These are phyloP conservation scores for Exobasidium rhododendri DNA, from an alignment of 1,284 basidiomycete species.

Conservation along the genomic window DNA sequence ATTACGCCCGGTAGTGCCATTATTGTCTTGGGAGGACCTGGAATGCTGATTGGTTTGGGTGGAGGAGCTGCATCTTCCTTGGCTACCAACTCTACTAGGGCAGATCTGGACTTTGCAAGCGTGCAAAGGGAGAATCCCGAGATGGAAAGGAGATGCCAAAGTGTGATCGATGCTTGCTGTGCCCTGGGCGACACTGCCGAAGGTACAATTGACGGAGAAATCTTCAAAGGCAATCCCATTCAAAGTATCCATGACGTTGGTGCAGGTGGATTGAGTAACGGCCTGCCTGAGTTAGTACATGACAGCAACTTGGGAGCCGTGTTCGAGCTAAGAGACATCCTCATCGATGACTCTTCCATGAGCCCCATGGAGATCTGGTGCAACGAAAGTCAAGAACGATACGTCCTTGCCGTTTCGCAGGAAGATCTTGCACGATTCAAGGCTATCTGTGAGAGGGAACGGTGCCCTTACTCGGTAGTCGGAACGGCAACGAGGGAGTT, in stretches of 20 bases:
- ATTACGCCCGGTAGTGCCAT: conserved; percentile 57
- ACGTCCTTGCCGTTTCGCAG: conserved; percentile 68
- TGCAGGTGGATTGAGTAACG: conserved; percentile 93
- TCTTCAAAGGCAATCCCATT: conserved; percentile 64
- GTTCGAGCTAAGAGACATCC: conserved; percentile 92
- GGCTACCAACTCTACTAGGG: conserved; percentile 64
- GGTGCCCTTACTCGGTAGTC: conserved; percentile 88
- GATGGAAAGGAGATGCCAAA: conserved; percentile 94
- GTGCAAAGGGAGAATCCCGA: conserved; percentile 98
- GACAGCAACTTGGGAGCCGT: conserved; percentile 83
- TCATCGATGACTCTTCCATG: conserved; percentile 87
- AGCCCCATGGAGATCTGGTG: conserved; percentile 99
- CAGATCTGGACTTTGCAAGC: conserved; percentile 91
- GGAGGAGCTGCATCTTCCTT: conserved; percentile 93
- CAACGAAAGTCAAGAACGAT: conserved; percentile 97
- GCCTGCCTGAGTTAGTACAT: conserved; percentile 93
- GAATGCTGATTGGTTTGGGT: conserved; percentile 92
- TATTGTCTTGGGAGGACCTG: conserved; percentile 93
- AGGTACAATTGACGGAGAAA: not conserved
- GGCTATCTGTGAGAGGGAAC: conserved; percentile 76
- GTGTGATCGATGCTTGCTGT: conserved; percentile 78
- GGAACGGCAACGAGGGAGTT: conserved; percentile 74
- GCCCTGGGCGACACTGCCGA: conserved; percentile 31
- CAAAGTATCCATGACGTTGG: conserved; percentile 98
- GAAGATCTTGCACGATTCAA: conserved; percentile 62